Evolutionary conservation across 2,329 filamentous ascomycete genomes (phyloP), one percentile per base, ranked within the genome.

Genomic region (Hypoxylon sp.): DNA sequence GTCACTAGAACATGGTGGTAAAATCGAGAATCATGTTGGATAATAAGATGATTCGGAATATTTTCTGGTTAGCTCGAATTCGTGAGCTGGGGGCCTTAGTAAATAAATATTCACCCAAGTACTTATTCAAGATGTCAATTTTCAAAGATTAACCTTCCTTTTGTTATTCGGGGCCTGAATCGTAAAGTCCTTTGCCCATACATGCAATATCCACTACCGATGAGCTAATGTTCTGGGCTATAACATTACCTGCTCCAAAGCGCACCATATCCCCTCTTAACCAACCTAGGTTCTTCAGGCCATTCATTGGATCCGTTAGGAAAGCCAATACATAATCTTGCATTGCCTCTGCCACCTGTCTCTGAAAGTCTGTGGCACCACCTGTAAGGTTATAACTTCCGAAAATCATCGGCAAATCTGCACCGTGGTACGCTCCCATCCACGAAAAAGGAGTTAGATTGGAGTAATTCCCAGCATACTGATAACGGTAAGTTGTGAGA

Each of bases 381-480:
- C 73, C 69, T 14, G 57, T 70, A 4, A 73, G 51, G 44, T 76
- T 74, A 61, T 77, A 75, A n/a, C 67, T 73, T 13, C 75, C 75
- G 30, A 76, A 75, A 42, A 76, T 70, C 70, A 76, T 73, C 0
- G 74, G 75, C 1, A 76, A 31, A 35, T 77, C 75, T 0, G 74
- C 71, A 0, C 71, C 73, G 49, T 75, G 72, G 50, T 72, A 74
- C 6, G 81, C 80, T 1, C 81, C 81, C 71, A 82, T 77, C 80
- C 79, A 82, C 1, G 72, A 55, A 27, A 79, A 76, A 27, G 81
- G 80, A 6, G 79, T 80, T 13, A 83, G 66, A 58, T 80, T 81
- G 17, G 75, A 76, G 61, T 80, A 83, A 62, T 82, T 82, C 4
- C 81, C 81, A 6, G 77, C 76, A 51, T 82, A 82, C 56, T 81